Percentiles rank a stretch among this genome's conserved stretches.
Evolutionary conservation across 768 basidiomycete species (phyloP).

Genomic region (Phaffia australis): DNA sequence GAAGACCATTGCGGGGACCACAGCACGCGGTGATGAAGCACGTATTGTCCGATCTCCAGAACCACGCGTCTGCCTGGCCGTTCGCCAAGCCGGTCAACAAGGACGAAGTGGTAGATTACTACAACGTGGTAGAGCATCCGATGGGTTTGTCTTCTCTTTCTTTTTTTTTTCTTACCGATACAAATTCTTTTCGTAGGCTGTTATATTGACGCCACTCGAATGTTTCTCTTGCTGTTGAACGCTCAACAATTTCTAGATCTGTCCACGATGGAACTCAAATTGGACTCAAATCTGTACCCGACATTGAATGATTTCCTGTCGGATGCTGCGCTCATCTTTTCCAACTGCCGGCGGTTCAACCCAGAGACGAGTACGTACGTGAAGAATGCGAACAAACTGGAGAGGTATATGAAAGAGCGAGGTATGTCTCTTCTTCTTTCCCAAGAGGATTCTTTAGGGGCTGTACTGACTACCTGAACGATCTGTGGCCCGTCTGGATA

Average conservation of each 20-base stretch:
- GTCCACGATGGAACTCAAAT: constrained; percentile 73
- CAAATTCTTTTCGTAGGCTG: neutral
- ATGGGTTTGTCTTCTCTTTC: constrained; percentile 62
- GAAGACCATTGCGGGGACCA: constrained; percentile 44
- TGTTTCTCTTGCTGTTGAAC: neutral
- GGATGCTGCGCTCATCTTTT: constrained; percentile 74
- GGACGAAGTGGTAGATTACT: constrained; percentile 76
- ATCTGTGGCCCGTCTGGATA: neutral
- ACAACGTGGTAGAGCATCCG: constrained; percentile 73
- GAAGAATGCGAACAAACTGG: constrained; percentile 73
- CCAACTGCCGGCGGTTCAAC: constrained; percentile 84
- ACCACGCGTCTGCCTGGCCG: constrained; percentile 73
- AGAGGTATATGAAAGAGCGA: constrained; percentile 51
- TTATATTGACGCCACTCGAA: neutral
- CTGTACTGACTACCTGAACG: neutral
- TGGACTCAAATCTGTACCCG: constrained; percentile 54
- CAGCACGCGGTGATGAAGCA: constrained; percentile 61
- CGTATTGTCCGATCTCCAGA: constrained; percentile 64
- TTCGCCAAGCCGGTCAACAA: constrained; percentile 70
- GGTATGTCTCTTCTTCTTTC: neutral
- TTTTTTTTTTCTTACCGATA: neutral
- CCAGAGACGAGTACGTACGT: constrained; percentile 59
- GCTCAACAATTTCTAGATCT: constrained; percentile 50
- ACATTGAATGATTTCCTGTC: constrained; percentile 27
- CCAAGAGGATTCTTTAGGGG: neutral